A percentile compares a stretch with the other conserved stretches of the same genome.
Evolutionary conservation across 148 eudicot species (phyloP).

Genomic region (Arbutus unedo): DNA sequence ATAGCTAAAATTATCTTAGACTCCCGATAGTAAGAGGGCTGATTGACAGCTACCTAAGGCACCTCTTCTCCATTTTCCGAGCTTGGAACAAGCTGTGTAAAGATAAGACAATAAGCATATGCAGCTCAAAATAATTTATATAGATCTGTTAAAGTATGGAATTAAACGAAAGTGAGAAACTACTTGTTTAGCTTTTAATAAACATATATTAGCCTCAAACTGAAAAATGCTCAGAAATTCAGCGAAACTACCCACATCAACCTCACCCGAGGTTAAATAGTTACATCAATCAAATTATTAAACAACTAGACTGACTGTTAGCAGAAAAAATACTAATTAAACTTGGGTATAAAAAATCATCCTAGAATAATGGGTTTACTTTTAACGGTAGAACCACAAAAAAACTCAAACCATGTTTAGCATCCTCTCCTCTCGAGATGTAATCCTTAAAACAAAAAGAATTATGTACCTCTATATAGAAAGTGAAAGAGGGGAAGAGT

Average conservation of each 20-base stretch:
- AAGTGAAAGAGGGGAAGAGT: background rate
- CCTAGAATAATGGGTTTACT: background rate
- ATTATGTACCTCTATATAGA: too few species aligned
- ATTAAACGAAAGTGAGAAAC: background rate
- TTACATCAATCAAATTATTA: background rate
- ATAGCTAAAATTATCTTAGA: background rate
- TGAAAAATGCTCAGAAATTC: background rate
- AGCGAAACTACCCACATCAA: background rate
- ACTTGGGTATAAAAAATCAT: background rate
- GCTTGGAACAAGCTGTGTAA: background rate
- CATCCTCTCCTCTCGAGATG: background rate
- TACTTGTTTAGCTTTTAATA: background rate
- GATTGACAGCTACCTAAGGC: background rate
- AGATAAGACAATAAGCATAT: background rate
- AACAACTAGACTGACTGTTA: too few species aligned
- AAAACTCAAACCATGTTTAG: background rate
- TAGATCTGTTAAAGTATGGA: too few species aligned
- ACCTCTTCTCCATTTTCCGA: background rate
- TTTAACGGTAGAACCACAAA: background rate
- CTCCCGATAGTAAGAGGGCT: background rate
- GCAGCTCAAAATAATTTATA: background rate
- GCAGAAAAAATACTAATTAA: background rate
- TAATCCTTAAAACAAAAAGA: background rate
- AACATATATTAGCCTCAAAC: background rate
- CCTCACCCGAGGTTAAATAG: background rate